phyloP scores from a whole-genome alignment of 2,329 filamentous ascomycete genomes.

The Aspergillus proliferans region DNA sequence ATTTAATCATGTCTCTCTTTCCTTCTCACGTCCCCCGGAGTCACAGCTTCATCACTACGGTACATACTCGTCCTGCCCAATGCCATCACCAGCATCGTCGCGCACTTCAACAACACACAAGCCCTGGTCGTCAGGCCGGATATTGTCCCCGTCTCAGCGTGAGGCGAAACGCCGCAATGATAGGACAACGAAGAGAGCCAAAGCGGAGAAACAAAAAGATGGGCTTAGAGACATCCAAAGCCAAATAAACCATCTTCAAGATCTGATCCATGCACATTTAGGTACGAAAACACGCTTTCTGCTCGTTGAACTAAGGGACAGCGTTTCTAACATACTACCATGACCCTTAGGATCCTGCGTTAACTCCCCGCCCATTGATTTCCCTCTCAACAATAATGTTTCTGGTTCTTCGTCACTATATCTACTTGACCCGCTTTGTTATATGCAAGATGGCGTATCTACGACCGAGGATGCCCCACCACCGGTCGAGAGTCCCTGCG shows the following conservation, averaged over 20 bases:
- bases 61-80: background rate
- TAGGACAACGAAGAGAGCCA: background rate
- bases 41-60: no score
- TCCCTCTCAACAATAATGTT: no score
- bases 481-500: background rate
- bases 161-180: background rate
- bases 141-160: background rate
- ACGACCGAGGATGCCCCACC: background rate
- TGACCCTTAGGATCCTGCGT: no score
- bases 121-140: background rate
- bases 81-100: background rate
- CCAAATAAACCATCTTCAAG: background rate
- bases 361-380: no score
- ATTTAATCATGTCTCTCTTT: no score
- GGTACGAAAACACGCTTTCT: background rate
- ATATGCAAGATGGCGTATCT: background rate
- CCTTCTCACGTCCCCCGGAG: no score
- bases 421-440: background rate
- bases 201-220: background rate
- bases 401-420: background rate
- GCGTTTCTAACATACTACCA: no score
- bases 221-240: background rate
- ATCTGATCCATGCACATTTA: background rate
- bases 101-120: background rate
- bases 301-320: no score